A percentile compares a stretch with the other conserved stretches of the same genome.
These are phyloP conservation scores for Kitagawia praeruptora DNA, from an alignment of 129 eudicot genomes.

Conservation along the genomic window DNA sequence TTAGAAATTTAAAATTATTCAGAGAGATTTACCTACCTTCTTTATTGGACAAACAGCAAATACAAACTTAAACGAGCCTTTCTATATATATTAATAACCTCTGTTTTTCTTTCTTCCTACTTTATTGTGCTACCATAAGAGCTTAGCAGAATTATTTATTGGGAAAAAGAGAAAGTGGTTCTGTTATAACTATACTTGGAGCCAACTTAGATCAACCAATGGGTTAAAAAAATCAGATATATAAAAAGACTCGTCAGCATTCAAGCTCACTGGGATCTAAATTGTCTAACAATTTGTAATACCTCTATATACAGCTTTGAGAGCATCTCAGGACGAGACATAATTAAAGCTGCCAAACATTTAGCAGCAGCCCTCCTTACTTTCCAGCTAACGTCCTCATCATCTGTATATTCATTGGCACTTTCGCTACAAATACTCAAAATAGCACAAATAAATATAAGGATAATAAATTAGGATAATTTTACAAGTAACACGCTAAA, in stretches of 20 bases:
- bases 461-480: not conserved
- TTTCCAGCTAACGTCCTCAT: constrained; percentile 98
- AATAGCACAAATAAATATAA: constrained; percentile 18
- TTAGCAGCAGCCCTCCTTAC: constrained; percentile 98
- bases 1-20: not conserved
- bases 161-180: not conserved
- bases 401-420: constrained; percentile 95
- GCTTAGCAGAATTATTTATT: not conserved
- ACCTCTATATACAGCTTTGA: constrained; percentile 80
- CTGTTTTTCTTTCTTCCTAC: not conserved
- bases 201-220: not conserved
- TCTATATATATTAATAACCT: not conserved
- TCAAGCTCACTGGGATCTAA: not conserved
- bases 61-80: not conserved
- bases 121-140: not conserved
- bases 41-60: no score
- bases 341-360: constrained; percentile 89
- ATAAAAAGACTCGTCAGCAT: not conserved
- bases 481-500: not conserved
- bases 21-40: no score
- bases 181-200: not conserved
- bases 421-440: constrained; percentile 65
- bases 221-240: not conserved
- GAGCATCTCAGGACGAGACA: constrained; percentile 98
- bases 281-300: not conserved